These are phyloP conservation scores for Trichoderma asperelloides DNA, from an alignment of 495 filamentous ascomycete species.

Conservation along the genomic window DNA sequence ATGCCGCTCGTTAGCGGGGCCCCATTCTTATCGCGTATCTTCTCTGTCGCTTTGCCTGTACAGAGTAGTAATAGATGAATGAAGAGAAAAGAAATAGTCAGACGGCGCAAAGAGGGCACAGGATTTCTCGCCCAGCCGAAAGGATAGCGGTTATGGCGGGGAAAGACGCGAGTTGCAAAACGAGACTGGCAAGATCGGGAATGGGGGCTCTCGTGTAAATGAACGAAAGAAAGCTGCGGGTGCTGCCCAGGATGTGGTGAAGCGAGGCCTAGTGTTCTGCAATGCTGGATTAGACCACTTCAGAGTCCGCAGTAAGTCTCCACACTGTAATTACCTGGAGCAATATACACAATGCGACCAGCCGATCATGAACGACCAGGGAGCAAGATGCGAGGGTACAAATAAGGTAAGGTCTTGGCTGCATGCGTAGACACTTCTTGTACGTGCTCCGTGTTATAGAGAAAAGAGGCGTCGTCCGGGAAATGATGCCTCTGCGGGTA, in stretches of 20 bases:
- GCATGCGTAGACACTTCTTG: neutral
- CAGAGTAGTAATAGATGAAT: neutral
- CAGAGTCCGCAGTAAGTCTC: slow-evolving; percentile 1
- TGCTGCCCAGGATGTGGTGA: neutral
- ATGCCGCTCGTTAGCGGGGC: neutral
- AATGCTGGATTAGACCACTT: neutral
- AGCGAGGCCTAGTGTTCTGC: slow-evolving; percentile 3
- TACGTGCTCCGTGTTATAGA: neutral
- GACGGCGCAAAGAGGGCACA: neutral
- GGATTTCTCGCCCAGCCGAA: neutral
- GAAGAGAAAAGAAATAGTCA: neutral
- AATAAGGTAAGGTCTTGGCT: neutral
- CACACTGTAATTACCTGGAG: slow-evolving; percentile 3
- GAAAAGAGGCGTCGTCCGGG: neutral
- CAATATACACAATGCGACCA: slow-evolving; percentile 4
- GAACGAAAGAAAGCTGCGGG: neutral
- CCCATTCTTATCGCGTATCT: neutral
- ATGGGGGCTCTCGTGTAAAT: slow-evolving; percentile 6
- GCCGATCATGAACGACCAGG: slow-evolving; percentile 4
- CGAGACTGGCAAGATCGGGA: slow-evolving; percentile 4
- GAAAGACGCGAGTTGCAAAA: neutral
- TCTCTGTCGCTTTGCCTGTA: neutral
- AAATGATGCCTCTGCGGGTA: neutral
- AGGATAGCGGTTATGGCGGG: neutral
- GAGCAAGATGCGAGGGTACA: slow-evolving; percentile 3